A percentile compares a stretch with the other conserved stretches of the same genome.
Conservation (phyloP, 345 rosid genomes). For the Bretschneidera sinensis region DNA sequence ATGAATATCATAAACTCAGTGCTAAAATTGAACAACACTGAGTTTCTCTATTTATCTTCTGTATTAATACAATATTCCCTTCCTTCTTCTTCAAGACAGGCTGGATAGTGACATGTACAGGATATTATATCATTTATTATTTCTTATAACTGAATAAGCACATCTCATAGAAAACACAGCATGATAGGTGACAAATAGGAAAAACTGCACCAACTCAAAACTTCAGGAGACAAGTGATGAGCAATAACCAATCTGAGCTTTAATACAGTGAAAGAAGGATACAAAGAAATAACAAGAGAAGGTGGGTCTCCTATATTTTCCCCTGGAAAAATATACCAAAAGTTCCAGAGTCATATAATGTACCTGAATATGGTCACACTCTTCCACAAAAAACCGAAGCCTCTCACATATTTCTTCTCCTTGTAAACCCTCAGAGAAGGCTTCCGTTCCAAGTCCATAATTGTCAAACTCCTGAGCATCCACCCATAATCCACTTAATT, state of each 20-base stretch:
- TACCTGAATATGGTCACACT: conserved; percentile 93
- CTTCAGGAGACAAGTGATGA: not conserved
- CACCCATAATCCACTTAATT: conserved; percentile 66
- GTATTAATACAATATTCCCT: not conserved
- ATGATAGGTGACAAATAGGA: not conserved
- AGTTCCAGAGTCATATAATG: not conserved
- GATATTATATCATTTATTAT: too few relatives aligned
- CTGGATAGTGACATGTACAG: not conserved
- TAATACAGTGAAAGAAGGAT: not conserved
- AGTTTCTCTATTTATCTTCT: not conserved
- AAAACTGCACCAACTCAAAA: not conserved
- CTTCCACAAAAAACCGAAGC: conserved; percentile 84
- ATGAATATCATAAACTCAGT: not conserved
- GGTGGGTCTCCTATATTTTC: not conserved
- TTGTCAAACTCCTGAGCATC: conserved; percentile 55
- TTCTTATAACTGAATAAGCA: not conserved
- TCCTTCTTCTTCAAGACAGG: not conserved
- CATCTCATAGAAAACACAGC: not conserved
- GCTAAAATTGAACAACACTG: too few relatives aligned
- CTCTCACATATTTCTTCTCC: conserved; percentile 81
- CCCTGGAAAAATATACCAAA: not conserved
- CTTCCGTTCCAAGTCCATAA: conserved; percentile 80
- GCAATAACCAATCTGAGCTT: not conserved
- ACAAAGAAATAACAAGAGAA: too few relatives aligned
- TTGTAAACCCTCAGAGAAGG: conserved; percentile 45